A percentile compares a stretch with the other conserved stretches of the same genome.
Evolutionary conservation across 2,329 filamentous ascomycete genomes (phyloP).

Genomic region (Ophiostoma australiae): DNA sequence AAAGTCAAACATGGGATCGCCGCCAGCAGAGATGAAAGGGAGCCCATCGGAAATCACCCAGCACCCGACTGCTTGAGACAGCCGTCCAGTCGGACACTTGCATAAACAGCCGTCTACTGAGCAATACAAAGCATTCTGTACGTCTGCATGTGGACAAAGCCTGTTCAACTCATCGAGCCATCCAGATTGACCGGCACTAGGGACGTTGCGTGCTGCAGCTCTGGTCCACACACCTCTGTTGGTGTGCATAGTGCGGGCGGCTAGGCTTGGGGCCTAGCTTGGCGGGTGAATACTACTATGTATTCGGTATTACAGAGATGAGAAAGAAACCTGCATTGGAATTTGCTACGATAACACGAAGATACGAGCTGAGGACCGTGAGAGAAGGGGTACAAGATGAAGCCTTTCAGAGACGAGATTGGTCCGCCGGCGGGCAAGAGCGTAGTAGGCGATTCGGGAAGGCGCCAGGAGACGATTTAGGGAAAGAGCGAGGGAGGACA

Average conservation of each 20-base stretch:
- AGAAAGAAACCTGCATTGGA: background rate
- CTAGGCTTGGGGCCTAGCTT: constrained; percentile 10
- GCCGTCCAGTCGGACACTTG: background rate
- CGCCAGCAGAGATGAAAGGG: background rate
- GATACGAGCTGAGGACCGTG: background rate
- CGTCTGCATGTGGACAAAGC: background rate
- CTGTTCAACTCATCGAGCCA: background rate
- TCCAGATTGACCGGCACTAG: background rate
- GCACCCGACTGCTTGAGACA: background rate
- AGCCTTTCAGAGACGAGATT: background rate
- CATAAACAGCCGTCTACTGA: background rate
- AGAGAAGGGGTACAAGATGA: background rate
- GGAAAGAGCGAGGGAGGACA: background rate
- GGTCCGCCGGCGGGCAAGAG: background rate
- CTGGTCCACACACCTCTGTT: constrained; percentile 4
- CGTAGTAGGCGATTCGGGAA: background rate
- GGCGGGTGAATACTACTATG: background rate
- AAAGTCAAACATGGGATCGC: background rate
- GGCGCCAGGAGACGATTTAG: background rate
- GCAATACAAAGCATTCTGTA: background rate
- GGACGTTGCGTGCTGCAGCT: background rate
- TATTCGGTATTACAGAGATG: no score
- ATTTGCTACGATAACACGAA: background rate
- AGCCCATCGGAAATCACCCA: background rate
- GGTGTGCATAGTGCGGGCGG: constrained; percentile 14